Base-by-base conservation (phyloP, 2,329 filamentous ascomycete species). In the Talaromyces sp. region DNA sequence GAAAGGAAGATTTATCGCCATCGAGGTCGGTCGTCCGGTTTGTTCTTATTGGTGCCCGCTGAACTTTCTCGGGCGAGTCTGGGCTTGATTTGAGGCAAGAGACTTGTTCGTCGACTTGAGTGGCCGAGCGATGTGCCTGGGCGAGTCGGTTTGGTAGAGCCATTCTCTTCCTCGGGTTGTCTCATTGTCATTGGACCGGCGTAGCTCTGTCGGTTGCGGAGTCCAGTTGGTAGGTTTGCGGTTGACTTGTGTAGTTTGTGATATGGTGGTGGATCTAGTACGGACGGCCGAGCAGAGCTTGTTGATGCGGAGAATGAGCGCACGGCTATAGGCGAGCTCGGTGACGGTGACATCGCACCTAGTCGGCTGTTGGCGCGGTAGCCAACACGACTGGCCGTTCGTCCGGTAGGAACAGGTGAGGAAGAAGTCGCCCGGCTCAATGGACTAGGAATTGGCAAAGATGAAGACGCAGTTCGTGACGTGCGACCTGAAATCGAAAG, bases 201-300 rank as follows among this genome's bases (percentile, higher is more conserved):
- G 65, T 73, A 77, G 67, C 77, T 78, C 63, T 75, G 73, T 50
- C 75, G 71, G 64, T 67, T 76, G 60, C 76, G 75, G 28, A 76
- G 74, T 6, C 69, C 68, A 48, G 70, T 73, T 4, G 67, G 46
- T 31, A 77, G 61, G 14, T 57, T 25, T 2, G 67, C 64, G 1
- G 70, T 61, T 9, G 67, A 66, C 60, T 72, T 70, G 59, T 71
- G 72, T 31, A 78, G 73, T 62, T 78, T 77, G 68, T 74, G 75
- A 65, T 78, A 78, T 25, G 76, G 75, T 11, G 75, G 75, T n/a
- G 76, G 76, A 58, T 78, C 76, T n/a, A 77, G 67, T 60, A 76
- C 37, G 35, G 72, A 64, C 4, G 58, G 46, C 1, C 46, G 44
- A 31, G 35, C 35, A 1, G 21, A 37, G 16, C 2, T 8, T 42